Conservation (phyloP, 345 rosid genomes). For the Gossypium herbaceum region DNA sequence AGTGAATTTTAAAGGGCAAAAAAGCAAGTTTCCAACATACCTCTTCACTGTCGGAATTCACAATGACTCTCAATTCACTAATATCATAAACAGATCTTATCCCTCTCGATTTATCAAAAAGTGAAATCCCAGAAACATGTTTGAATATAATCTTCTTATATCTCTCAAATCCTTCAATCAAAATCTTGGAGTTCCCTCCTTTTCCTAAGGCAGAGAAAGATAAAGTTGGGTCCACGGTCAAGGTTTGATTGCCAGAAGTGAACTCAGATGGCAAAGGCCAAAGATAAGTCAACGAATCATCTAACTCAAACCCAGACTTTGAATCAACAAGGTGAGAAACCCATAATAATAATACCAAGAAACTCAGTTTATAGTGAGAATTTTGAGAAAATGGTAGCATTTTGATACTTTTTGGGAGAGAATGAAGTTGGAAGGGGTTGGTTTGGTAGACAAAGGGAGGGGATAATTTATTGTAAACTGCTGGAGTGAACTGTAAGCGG, state of each 20-base stretch:
- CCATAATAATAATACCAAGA: neutral
- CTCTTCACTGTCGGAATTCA: constrained; percentile 59
- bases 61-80: constrained; percentile 47
- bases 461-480: neutral
- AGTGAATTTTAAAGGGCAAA: constrained; percentile 12
- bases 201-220: constrained; percentile 45
- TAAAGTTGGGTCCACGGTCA: constrained; percentile 67
- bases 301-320: constrained; percentile 10
- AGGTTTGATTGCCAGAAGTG: constrained; percentile 49
- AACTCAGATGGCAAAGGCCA: constrained; percentile 81
- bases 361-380: neutral
- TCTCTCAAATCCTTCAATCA: constrained; percentile 66
- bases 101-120: constrained; percentile 27
- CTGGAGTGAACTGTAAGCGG: neutral
- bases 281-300: constrained; percentile 43
- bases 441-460: neutral
- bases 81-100: constrained; percentile 52
- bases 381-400: neutral
- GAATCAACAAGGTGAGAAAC: constrained; percentile 9
- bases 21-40: constrained; percentile 36
- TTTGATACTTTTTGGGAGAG: neutral
- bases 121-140: constrained; percentile 30
- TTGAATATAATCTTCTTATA: constrained; percentile 63
- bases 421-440: neutral
- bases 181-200: constrained; percentile 49